A percentile compares a stretch with the other conserved stretches of the same genome.
These are phyloP conservation scores for Penicillium diatomitis DNA, from an alignment of 495 filamentous ascomycete species.

Conservation along the genomic window DNA sequence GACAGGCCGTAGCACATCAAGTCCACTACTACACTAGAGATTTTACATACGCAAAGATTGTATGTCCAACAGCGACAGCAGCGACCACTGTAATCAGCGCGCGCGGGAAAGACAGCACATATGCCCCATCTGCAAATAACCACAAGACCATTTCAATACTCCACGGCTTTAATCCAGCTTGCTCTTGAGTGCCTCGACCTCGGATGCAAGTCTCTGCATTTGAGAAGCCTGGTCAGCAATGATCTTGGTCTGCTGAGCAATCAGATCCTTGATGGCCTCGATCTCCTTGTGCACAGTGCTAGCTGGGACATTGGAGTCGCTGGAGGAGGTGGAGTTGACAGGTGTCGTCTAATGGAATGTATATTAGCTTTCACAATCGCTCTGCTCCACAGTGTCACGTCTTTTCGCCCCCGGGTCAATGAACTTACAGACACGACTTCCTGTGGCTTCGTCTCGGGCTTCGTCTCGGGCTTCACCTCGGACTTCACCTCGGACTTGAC, in stretches of 20 bases:
- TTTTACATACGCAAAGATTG: not conserved
- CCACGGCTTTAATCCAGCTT: slow-evolving; percentile 24
- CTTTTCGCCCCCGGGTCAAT: too few species aligned
- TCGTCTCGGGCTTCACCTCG: slow-evolving; percentile 5
- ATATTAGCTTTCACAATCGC: too few species aligned
- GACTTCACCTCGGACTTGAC: slow-evolving; percentile 5
- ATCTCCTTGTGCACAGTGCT: slow-evolving; percentile 30
- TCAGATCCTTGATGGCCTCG: slow-evolving; percentile 35
- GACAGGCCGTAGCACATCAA: slow-evolving; percentile 12
- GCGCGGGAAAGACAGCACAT: slow-evolving; percentile 2
- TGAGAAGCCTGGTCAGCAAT: slow-evolving; percentile 37
- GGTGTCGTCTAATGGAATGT: slow-evolving; percentile 7
- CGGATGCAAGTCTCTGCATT: slow-evolving; percentile 34
- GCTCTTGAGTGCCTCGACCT: slow-evolving; percentile 38
- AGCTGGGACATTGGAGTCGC: slow-evolving; percentile 11
- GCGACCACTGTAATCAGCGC: not conserved
- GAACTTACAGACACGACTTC: too few species aligned
- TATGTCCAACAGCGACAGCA: not conserved
- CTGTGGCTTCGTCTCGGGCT: not conserved
- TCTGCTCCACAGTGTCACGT: too few species aligned
- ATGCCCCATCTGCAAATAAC: slow-evolving; percentile 1
- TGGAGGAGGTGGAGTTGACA: slow-evolving; percentile 11
- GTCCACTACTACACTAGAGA: not conserved
- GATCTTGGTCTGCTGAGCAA: slow-evolving; percentile 37
- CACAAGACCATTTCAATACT: not conserved